A percentile compares a stretch with the other conserved stretches of the same genome.
phyloP scores from a whole-genome alignment of 1,284 basidiomycete species.

The Marasmius tenuissimus region DNA sequence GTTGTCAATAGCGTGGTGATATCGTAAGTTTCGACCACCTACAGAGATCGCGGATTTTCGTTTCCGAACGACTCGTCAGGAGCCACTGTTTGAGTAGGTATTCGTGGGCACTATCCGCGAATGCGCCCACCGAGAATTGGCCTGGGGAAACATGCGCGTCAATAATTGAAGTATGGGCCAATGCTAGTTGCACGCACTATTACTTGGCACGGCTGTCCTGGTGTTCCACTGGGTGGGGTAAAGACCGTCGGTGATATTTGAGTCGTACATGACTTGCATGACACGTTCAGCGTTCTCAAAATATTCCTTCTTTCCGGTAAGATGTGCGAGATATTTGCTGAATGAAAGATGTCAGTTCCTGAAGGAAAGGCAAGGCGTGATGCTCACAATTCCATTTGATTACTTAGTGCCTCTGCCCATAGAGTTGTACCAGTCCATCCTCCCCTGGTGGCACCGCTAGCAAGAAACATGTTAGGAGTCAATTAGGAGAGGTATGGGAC shows the following conservation, averaged over 20 bases:
- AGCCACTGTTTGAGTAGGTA: constrained; percentile 76
- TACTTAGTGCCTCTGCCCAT: constrained; percentile 52
- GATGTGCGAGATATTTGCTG: constrained; percentile 57
- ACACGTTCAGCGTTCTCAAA: constrained; percentile 47
- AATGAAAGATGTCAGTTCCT: background rate
- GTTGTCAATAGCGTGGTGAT: background rate
- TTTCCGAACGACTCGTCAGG: constrained; percentile 60
- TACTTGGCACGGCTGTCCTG: constrained; percentile 34
- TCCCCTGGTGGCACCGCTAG: constrained; percentile 29
- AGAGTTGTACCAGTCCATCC: constrained; percentile 34
- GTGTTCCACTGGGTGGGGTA: constrained; percentile 46
- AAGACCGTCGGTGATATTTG: constrained; percentile 35
- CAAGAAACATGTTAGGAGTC: background rate
- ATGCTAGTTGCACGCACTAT: constrained; percentile 21
- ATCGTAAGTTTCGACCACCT: constrained; percentile 21
- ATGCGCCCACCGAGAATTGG: constrained; percentile 59
- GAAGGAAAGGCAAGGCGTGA: background rate
- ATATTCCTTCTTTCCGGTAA: constrained; percentile 51
- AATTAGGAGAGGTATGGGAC: background rate
- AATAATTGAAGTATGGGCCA: background rate
- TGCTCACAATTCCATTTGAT: constrained; percentile 55
- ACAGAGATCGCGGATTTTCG: constrained; percentile 64
- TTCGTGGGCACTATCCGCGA: constrained; percentile 73
- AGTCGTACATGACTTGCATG: constrained; percentile 48
- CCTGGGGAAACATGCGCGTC: constrained; percentile 25